Percentiles rank a stretch among this genome's conserved stretches.
phyloP scores from a whole-genome alignment of 495 filamentous ascomycete genomes.

The Viridothelium virens region DNA sequence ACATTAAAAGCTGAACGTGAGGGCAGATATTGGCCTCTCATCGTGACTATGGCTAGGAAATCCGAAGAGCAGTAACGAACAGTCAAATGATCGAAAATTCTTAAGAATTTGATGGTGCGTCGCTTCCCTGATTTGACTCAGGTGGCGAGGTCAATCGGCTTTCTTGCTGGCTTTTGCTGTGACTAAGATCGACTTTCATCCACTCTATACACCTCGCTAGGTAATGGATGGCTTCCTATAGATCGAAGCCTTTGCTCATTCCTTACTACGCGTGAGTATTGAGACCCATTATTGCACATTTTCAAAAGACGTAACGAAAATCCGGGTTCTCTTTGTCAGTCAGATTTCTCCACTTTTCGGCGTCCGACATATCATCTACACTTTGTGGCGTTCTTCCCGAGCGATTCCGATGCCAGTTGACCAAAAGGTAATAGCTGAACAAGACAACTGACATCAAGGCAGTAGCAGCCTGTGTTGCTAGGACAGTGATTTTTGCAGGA shows the following conservation, averaged over 20 bases:
- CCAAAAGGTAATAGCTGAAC: neutral
- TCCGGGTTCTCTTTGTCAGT: slow-evolving; percentile 12
- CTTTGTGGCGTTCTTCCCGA: neutral
- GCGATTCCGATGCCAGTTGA: slow-evolving; percentile 12
- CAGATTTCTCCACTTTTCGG: slow-evolving; percentile 1
- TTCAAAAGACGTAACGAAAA: slow-evolving; percentile 10
- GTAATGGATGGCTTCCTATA: too few species aligned
- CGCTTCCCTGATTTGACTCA: too few species aligned
- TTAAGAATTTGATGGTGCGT: too few species aligned
- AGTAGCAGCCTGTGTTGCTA: neutral
- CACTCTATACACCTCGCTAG: too few species aligned
- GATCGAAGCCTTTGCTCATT: too few species aligned
- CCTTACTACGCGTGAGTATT: neutral
- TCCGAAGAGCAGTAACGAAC: neutral
- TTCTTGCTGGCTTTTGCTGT: too few species aligned
- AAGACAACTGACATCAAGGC: neutral
- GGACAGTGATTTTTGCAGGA: slow-evolving; percentile 27
- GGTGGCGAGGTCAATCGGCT: too few species aligned
- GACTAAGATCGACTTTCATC: too few species aligned
- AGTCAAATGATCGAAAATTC: too few species aligned
- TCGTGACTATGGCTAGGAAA: neutral
- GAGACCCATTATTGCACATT: neutral
- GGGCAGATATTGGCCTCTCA: neutral
- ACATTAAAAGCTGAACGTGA: neutral
- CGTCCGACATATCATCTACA: neutral